These are phyloP conservation scores for Thecaphora frezii DNA, from an alignment of 1,284 basidiomycete genomes.

Conservation along the genomic window DNA sequence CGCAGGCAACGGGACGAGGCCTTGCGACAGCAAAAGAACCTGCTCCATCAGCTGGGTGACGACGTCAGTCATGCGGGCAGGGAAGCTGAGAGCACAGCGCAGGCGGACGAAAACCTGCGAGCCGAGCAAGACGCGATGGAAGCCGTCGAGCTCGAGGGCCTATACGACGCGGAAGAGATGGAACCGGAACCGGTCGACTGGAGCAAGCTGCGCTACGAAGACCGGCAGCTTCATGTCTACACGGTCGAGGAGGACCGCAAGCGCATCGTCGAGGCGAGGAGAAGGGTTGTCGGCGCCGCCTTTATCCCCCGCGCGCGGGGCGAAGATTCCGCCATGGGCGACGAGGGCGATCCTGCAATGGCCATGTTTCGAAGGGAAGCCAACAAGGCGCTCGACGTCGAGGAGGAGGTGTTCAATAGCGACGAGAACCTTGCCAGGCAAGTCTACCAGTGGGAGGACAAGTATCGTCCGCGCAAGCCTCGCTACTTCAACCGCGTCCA, in stretches of 20 bases:
- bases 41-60: slow-evolving; percentile 65
- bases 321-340: slow-evolving; percentile 2
- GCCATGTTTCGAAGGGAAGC: slow-evolving; percentile 46
- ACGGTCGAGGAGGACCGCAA: slow-evolving; percentile 30
- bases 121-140: slow-evolving; percentile 67
- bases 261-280: slow-evolving; percentile 33
- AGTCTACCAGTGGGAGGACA: slow-evolving; percentile 96
- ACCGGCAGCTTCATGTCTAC: slow-evolving; percentile 25
- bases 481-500: slow-evolving; percentile 98
- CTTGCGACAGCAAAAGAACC: slow-evolving; percentile 83
- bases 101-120: slow-evolving; percentile 78
- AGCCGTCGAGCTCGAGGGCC: slow-evolving; percentile 65
- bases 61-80: slow-evolving; percentile 13
- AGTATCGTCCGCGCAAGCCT: slow-evolving; percentile 96
- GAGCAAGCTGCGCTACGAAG: slow-evolving; percentile 35
- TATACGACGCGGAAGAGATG: slow-evolving; percentile 44
- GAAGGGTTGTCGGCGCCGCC: slow-evolving; percentile 25
- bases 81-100: slow-evolving; percentile 30
- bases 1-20: slow-evolving; percentile 94
- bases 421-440: slow-evolving; percentile 73
- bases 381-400: slow-evolving; percentile 87
- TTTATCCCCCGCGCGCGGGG: slow-evolving; percentile 38
- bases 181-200: slow-evolving; percentile 34
- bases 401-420: slow-evolving; percentile 88
- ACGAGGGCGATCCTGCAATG: slow-evolving; percentile 2